Evolutionary conservation across 2,329 filamentous ascomycete genomes (phyloP), one percentile per base, ranked within the genome.

Genomic region (Colletotrichum sidae): DNA sequence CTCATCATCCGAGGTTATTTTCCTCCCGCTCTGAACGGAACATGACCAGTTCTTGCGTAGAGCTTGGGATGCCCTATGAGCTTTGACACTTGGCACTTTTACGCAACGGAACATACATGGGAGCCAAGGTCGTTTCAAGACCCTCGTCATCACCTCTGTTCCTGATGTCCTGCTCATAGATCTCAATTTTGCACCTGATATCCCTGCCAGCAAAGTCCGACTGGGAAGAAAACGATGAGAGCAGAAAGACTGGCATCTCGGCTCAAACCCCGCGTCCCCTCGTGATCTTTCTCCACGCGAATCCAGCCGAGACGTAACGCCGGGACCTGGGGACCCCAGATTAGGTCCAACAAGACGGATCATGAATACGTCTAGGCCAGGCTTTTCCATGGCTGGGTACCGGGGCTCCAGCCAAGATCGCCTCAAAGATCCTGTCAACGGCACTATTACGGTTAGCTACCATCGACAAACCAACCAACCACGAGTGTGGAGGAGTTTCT

Each of bases 281-380:
- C 39, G 46, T 55, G 37, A 37, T 13, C 17, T 17, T 33, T 46
- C 15, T 39, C 25, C 51, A 41, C 51, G 42, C 8, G 7, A 50
- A 44, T 12, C 25, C 13, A 37, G 8, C 38, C 9, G 17, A 7
- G 37, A 13, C 25, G 12, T 41, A n/a, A 10, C 11, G 38, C 25
- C 52, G 46, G 17, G 17, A n/a, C 46, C 39, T 55, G 49, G 55
- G 56, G 56, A 37, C 50, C 50, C 50, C 50, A 50, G 45, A 51
- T 39, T 53, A 52, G 15, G 42, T 35, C 61, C 57, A 41, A 55
- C n/a, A 50, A 13, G 51, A 51, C 34, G 61, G 50, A 57, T 51
- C 45, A 46, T 46, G 38, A 45, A 60, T 38, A 49, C 8, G 15
- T 60, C 33, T 38, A 11, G 42, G 8, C 42, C 55, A 44, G 49